Evolutionary conservation across 2,329 filamentous ascomycete genomes (phyloP), one percentile per base, ranked within the genome.

Genomic region (Tympanopsis confertula): DNA sequence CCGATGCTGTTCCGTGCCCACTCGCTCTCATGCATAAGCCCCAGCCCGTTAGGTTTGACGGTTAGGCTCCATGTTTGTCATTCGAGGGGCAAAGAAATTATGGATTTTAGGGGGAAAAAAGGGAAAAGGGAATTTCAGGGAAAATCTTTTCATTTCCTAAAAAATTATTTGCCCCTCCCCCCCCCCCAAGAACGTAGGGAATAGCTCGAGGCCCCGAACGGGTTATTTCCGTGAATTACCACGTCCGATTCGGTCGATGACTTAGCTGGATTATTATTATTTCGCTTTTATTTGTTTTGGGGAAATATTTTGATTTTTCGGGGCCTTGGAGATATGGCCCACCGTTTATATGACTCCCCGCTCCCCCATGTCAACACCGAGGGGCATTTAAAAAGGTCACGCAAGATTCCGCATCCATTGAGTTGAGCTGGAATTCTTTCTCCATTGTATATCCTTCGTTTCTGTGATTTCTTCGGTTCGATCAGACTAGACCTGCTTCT

Each of bases 331-430:
- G 7, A 7, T 15, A 33, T 33, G 30, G 15, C 15, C 30, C 30
- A 33, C 30, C 10, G 30, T 33, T 33, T 33, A 33, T 33, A 33
- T 33, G 30, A 33, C 30, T 18, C 30, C 30, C 30, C 30, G 30
- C 30, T 33, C 17, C 30, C n/a, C 30, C 30, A 33, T 33, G 15
- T 17, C 7, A 10, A 28, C n/a, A n/a, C n/a, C n/a, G 10, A 28
- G 24, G 24, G 24, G 10, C n/a, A 10, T n/a, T 28, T 28, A n/a
- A 28, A n/a, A 10, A n/a, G 24, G 24, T 10, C 10, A 28, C 10
- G n/a, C 10, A 28, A 28, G n/a, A 28, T 28, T 28, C 24, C 10
- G n/a, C n/a, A n/a, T n/a, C 22, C 7, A 26, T 26, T 26, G 22
- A 26, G 7, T 26, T 26, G 7, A 10, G 22, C n/a, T n/a, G 22